These are phyloP conservation scores for Beta vulgaris DNA, from an alignment of 148 eudicot genomes.

Conservation along the genomic window DNA sequence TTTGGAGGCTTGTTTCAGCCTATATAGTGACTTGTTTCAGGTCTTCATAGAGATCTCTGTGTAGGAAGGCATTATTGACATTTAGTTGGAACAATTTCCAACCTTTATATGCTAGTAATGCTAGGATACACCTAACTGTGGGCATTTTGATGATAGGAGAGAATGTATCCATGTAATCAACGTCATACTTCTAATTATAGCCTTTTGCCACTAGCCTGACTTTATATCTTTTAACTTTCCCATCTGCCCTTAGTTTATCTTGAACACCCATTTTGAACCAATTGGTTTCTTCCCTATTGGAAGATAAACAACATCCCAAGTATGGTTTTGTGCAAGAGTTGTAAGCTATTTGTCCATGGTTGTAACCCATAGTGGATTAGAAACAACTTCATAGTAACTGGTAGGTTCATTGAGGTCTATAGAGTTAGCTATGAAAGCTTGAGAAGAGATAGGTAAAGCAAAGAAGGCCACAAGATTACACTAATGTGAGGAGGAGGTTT, in stretches of 20 bases:
- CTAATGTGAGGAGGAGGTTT: neutral
- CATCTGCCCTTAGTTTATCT: neutral
- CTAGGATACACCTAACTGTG: neutral
- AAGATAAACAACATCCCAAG: neutral
- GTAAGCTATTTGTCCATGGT: neutral
- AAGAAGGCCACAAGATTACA: neutral
- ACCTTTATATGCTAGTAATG: neutral
- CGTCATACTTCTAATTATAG: neutral
- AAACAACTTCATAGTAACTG: too few species aligned
- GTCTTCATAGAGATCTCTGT: neutral
- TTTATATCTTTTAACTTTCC: neutral
- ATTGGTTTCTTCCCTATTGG: too few species aligned
- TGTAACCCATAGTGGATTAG: too few species aligned
- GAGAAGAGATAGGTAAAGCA: neutral
- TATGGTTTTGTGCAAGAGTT: neutral
- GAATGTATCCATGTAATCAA: neutral
- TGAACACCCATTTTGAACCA: constrained; percentile 4
- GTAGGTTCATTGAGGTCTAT: neutral
- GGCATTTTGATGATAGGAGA: neutral
- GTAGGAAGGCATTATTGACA: constrained; percentile 1
- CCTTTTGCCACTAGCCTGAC: neutral
- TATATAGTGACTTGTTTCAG: neutral
- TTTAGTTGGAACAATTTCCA: too few species aligned
- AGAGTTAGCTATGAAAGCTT: neutral
- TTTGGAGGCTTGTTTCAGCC: neutral